Evolutionary conservation across 306 rosid genomes (phyloP), one percentile per base, ranked within the genome.

Genomic region (Medicago ruthenica): DNA sequence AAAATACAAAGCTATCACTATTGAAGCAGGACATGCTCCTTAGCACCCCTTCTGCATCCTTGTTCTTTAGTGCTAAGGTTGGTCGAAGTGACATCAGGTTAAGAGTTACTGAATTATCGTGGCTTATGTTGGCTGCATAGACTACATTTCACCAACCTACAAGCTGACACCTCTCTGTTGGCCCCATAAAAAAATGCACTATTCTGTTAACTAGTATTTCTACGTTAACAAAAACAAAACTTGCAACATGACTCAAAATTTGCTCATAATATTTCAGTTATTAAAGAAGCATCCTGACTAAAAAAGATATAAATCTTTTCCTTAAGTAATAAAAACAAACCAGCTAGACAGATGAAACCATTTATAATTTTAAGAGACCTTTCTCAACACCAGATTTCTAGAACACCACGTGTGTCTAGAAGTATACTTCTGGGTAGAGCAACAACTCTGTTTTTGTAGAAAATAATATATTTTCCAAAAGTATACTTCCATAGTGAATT

Each of bases 141-240:
- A 61, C 66, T 64, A 81, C 96, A 88, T 44, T 75, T 61, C 72
- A 77, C 89, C 87, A 10, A 84, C 87, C 89, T 81, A 72, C 86
- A 76, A 86, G 70, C 88, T 79, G 89, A 84, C 90, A 83, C 73
- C 78, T 75, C 82, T 67, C 73, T 57, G 58, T 70, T 68, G 82
- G 82, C 70, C 65, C 76, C 70, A 60, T 72, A 47, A 39, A n/a
- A 24, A 18, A 14, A 4, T 61, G 11, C 37, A 36, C 24, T 8
- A 36, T 70, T 48, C 58, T 8, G 18, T 24, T 70, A 31, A 14
- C 6, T 16, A 66, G 0, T 37, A 36, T 4, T 66, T 14, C 8
- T 67, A 47, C 8, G 1, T 36, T 37, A 71, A 20, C 36, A 22
- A 70, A 6, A 59, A 24, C 27, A 27, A 27, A 20, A 9, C 6